Conservation (phyloP, 345 rosid species). For the Adansonia digitata region DNA sequence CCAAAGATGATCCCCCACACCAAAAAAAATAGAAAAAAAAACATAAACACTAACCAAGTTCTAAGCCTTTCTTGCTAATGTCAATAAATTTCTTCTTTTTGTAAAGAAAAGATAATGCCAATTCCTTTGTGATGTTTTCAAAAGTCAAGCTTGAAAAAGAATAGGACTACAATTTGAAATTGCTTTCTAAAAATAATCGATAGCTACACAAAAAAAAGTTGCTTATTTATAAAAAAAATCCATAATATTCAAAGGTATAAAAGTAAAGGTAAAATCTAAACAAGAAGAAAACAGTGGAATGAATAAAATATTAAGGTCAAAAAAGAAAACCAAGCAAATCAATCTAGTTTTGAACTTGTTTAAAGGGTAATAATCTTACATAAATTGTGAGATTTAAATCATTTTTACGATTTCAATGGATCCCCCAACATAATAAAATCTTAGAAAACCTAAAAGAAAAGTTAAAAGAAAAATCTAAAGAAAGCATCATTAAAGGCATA, state of each 20-base stretch:
- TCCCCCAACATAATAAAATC: not conserved
- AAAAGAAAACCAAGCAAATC: too few species aligned
- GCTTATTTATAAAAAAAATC: constrained; percentile 1
- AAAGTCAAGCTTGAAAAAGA: not conserved
- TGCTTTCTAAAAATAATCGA: not conserved
- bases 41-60: too few species aligned
- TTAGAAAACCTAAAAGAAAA: not conserved
- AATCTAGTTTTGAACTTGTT: not conserved
- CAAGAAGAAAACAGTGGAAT: not conserved
- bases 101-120: not conserved
- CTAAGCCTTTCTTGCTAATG: too few species aligned
- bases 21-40: too few species aligned
- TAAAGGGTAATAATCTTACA: not conserved
- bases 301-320: not conserved
- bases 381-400: not conserved
- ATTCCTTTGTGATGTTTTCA: not conserved
- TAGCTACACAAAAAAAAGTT: not conserved
- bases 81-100: too few species aligned
- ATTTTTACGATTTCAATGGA: not conserved
- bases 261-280: not conserved
- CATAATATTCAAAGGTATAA: not conserved
- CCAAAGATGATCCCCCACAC: too few species aligned
- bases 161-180: not conserved
- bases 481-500: constrained; percentile 7
- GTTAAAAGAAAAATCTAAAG: not conserved